Percentiles rank a stretch among this genome's conserved stretches.
Conservation (phyloP, 2,329 filamentous ascomycete genomes). For the Podosphaera aphanis region DNA sequence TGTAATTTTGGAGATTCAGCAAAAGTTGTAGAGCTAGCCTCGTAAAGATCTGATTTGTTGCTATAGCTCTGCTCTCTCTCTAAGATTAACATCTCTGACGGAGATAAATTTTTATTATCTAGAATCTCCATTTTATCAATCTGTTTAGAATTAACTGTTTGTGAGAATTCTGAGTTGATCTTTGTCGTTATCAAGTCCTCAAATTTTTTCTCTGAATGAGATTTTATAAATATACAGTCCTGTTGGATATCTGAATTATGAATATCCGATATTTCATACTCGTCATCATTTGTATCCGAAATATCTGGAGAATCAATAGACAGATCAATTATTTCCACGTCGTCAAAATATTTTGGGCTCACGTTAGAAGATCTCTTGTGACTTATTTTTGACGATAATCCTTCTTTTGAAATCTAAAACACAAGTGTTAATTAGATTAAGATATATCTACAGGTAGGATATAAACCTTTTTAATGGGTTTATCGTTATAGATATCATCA, state of each 20-base stretch:
- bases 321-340: neutral
- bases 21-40: neutral
- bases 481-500: neutral
- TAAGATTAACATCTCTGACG: neutral
- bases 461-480: neutral
- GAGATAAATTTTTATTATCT: neutral
- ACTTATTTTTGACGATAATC: neutral
- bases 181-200: neutral
- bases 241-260: neutral
- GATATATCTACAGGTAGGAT: neutral
- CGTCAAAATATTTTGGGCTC: neutral
- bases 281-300: neutral
- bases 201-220: neutral
- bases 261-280: neutral
- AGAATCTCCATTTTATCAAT: neutral
- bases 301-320: neutral
- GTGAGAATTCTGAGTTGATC: neutral
- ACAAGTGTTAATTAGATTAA: neutral
- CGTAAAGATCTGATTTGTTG: neutral
- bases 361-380: neutral
- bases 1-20: neutral
- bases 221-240: neutral
- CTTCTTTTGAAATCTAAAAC: neutral
- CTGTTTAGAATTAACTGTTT: neutral
- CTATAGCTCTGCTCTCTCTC: neutral